A percentile compares a stretch with the other conserved stretches of the same genome.
Conservation (phyloP, 2,329 filamentous ascomycete species). For the Aspergillus versicolor region DNA sequence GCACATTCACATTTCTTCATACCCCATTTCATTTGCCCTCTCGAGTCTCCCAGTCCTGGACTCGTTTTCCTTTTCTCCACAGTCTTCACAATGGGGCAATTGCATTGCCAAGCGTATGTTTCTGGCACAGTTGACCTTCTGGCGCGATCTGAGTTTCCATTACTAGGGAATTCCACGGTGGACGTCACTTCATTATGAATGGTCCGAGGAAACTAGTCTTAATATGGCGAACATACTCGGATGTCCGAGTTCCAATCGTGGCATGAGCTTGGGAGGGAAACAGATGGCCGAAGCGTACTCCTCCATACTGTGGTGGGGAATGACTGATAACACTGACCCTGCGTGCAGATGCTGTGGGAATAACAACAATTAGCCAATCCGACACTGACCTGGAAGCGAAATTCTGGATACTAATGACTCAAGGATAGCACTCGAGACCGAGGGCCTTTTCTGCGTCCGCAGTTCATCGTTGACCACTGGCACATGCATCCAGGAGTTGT, state of each 20-base stretch:
- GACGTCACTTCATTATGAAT: neutral
- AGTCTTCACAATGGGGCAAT: neutral
- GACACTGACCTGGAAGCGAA: too few species aligned
- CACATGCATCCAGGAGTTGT: neutral
- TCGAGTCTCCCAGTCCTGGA: neutral
- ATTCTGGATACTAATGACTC: too few species aligned
- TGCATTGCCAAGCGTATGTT: too few species aligned
- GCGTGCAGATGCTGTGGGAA: neutral
- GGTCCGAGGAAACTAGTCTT: too few species aligned
- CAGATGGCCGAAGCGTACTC: neutral
- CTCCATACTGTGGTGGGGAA: neutral
- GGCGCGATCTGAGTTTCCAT: neutral
- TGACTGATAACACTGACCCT: neutral
- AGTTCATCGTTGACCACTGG: too few species aligned
- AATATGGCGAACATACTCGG: neutral
- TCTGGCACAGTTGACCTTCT: neutral
- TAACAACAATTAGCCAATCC: too few species aligned
- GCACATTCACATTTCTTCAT: neutral
- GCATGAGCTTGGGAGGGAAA: neutral
- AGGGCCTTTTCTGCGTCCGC: too few species aligned
- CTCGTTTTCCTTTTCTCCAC: neutral
- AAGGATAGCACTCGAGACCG: too few species aligned
- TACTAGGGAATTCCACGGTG: neutral
- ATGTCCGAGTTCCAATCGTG: neutral
- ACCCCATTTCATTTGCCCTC: neutral